Conservation (phyloP, 2,329 filamentous ascomycete genomes). For the Magnaporthales sp. region DNA sequence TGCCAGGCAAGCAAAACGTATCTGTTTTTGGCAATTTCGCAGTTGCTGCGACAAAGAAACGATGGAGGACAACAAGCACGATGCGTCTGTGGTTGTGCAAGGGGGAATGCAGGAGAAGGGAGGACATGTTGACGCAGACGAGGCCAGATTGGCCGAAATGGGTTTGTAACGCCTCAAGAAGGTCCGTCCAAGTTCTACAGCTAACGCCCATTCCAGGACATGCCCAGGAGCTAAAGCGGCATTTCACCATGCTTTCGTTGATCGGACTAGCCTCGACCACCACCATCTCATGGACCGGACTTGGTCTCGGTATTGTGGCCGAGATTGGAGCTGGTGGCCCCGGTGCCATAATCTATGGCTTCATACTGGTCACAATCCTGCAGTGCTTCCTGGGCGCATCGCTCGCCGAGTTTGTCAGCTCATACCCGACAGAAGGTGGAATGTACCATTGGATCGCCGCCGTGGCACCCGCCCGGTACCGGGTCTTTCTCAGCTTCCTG, state of each 20-base stretch:
- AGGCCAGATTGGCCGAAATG: constrained; percentile 5
- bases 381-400: constrained; percentile 36
- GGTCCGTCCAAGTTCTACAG: neutral
- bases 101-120: neutral
- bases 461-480: constrained; percentile 29
- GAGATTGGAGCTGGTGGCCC: constrained; percentile 39
- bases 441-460: constrained; percentile 44
- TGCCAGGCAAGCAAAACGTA: neutral
- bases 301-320: constrained; percentile 34
- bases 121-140: constrained; percentile 2
- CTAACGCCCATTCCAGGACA: constrained; percentile 23
- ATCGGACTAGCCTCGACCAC: constrained; percentile 39
- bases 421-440: constrained; percentile 37
- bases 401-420: constrained; percentile 36
- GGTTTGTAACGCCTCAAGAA: neutral
- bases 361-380: constrained; percentile 36
- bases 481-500: constrained; percentile 31
- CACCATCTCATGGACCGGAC: constrained; percentile 41
- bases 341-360: constrained; percentile 39
- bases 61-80: neutral
- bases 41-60: neutral
- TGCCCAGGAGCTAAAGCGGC: constrained; percentile 37
- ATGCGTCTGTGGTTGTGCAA: neutral
- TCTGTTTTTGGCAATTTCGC: neutral
- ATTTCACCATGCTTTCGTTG: constrained; percentile 36